These are phyloP conservation scores for Colletotrichum salicis DNA, from an alignment of 2,329 filamentous ascomycete genomes.

Conservation along the genomic window DNA sequence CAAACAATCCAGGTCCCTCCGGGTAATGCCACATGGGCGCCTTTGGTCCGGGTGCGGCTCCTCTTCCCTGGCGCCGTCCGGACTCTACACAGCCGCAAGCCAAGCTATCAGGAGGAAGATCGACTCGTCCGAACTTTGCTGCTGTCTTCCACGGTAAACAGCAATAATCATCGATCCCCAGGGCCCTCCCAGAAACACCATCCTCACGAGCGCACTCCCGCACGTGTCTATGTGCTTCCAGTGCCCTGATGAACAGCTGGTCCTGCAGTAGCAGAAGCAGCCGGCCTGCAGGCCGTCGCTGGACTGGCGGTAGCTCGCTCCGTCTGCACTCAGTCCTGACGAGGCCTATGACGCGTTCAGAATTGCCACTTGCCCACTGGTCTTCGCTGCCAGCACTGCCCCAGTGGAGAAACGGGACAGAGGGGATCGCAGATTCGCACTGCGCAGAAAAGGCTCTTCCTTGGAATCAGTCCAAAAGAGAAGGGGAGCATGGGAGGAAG, in stretches of 20 bases:
- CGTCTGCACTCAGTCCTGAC: constrained; percentile 19
- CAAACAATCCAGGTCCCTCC: not conserved
- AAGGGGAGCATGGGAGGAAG: not conserved
- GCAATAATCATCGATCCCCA: not conserved
- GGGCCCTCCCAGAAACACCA: not conserved
- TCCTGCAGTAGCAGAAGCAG: not conserved
- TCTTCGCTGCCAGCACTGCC: constrained; percentile 20
- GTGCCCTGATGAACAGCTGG: not conserved
- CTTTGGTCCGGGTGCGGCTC: not conserved
- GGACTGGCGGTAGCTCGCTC: constrained; percentile 2
- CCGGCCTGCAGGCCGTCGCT: not conserved
- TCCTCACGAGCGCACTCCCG: not conserved
- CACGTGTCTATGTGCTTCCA: not conserved
- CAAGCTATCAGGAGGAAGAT: not conserved
- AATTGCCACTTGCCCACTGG: constrained; percentile 23
- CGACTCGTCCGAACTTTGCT: constrained; percentile 13
- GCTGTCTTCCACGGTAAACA: not conserved
- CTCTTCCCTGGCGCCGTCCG: not conserved
- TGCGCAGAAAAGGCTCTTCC: not conserved
- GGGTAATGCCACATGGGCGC: constrained; percentile 9
- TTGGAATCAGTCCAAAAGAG: not conserved
- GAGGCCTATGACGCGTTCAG: constrained; percentile 34
- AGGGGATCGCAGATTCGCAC: not conserved
- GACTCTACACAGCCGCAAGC: constrained; percentile 7
- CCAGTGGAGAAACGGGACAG: constrained; percentile 17